These are phyloP conservation scores for Metschnikowia matae DNA, from an alignment of 805 yeast genomes.

Conservation along the genomic window DNA sequence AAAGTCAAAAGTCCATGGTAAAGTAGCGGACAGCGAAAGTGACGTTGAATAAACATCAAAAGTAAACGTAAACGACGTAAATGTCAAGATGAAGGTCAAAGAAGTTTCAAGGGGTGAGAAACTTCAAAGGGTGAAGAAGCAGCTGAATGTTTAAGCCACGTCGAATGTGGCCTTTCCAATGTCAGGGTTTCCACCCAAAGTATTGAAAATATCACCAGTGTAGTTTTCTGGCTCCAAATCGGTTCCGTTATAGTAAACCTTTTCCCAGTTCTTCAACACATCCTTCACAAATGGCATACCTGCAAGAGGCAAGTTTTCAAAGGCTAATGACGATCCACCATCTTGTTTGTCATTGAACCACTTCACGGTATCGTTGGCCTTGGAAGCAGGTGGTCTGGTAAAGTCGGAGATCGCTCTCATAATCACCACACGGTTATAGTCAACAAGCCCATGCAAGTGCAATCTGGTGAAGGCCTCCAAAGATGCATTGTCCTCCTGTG, in stretches of 20 bases:
- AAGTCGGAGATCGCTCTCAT: constrained; percentile 62
- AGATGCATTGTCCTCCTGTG: constrained; percentile 66
- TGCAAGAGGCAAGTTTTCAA: constrained; percentile 50
- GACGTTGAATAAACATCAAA: neutral
- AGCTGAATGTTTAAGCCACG: constrained; percentile 17
- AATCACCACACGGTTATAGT: constrained; percentile 52
- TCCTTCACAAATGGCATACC: constrained; percentile 54
- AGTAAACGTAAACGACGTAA: neutral
- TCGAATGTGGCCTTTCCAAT: constrained; percentile 30
- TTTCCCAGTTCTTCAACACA: constrained; percentile 46
- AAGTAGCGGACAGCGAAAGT: too few relatives aligned
- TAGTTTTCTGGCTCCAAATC: constrained; percentile 46
- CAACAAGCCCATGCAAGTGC: constrained; percentile 51
- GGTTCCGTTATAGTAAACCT: constrained; percentile 28
- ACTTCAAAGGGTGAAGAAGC: neutral
- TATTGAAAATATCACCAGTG: constrained; percentile 57
- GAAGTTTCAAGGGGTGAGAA: neutral
- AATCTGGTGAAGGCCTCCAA: constrained; percentile 56
- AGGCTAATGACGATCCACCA: constrained; percentile 50
- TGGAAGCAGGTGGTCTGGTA: constrained; percentile 47
- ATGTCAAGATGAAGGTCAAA: too few relatives aligned
- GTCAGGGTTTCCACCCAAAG: constrained; percentile 45
- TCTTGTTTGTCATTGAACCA: constrained; percentile 48
- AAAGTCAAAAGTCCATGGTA: too few relatives aligned
- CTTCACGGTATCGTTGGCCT: constrained; percentile 41